Percentiles rank a stretch among this genome's conserved stretches.
Conservation (phyloP, 2,329 filamentous ascomycete species). For the Fusarium pseudonygamai region DNA sequence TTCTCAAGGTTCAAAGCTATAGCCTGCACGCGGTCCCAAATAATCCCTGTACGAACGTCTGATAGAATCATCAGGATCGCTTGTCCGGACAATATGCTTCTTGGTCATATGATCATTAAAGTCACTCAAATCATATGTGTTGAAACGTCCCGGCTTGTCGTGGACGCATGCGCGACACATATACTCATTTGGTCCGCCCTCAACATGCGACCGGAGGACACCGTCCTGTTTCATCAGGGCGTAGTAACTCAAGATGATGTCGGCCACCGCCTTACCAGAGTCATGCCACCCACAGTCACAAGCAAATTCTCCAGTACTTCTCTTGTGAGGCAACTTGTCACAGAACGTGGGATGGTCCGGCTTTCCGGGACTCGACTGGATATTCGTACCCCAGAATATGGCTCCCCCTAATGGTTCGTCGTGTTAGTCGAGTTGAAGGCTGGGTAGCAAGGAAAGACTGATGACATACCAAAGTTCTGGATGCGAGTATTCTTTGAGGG, state of each 20-base stretch:
- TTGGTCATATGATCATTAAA: not conserved
- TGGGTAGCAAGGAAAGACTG: rapidly evolving
- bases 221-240: not conserved
- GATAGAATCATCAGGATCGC: not conserved
- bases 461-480: not conserved
- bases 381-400: not conserved
- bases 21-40: not conserved
- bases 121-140: not conserved
- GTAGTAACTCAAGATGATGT: not conserved
- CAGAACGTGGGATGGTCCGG: not conserved
- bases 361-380: not conserved
- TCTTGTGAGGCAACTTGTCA: not conserved
- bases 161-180: not conserved
- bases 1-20: not conserved
- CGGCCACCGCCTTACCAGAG: not conserved
- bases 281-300: not conserved
- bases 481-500: not conserved
- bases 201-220: not conserved
- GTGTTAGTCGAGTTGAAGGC: not conserved
- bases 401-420: not conserved
- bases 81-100: not conserved
- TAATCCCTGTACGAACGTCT: not conserved
- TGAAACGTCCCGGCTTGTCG: not conserved
- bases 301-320: not conserved
- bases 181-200: not conserved